Base-by-base conservation (phyloP, 805 yeast genomes). In the Lipomyces anomalus region DNA sequence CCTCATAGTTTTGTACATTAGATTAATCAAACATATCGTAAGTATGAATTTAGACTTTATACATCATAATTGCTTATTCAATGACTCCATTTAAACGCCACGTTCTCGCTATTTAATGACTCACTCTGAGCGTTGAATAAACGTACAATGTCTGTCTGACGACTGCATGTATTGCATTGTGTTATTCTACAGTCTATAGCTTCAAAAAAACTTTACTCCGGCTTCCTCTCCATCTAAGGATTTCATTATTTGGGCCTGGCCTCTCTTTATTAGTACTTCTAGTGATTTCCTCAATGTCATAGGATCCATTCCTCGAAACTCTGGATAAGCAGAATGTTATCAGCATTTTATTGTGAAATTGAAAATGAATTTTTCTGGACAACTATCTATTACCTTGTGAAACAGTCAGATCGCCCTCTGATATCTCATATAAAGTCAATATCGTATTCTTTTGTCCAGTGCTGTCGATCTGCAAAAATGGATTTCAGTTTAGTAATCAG, bases 381-480 rank as follows among this genome's bases (percentile, higher is more conserved):
- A 26, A 30, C 4, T n/a, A n/a, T n/a, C n/a, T n/a, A n/a, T n/a
- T 33, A 48, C 56, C 52, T 57, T 79, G 78, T 4, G 72, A 69
- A 1, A 61, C 47, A 1, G 77, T 74, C 43, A 75, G 63, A 37
- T 83, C 90, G 43, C 84, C 82, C 46, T 77, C 75, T 0, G 81
- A 69, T 30, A 90, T 62, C 64, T 90, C 97, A 62, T 84, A 88
- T 13, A 88, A 63, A 0, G 97, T 90, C 42, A 90, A 66, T 1
- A 90, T 82, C 1, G 82, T 70, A 4, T 85, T 84, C 43, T 73
- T 67, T 59, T 87, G 95, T 0, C 95, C 95, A 0, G 90, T 76
- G 18, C 70, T 67, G 43, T 84, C 89, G n/a, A 78, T 48, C 55
- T 45, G 28, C 48, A 57, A 49, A 38, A n/a, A n/a, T 18, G 16